Percentiles rank a stretch among this genome's conserved stretches.
These are phyloP conservation scores for Dalbergia oliveri DNA, from an alignment of 306 rosid species.

Conservation along the genomic window DNA sequence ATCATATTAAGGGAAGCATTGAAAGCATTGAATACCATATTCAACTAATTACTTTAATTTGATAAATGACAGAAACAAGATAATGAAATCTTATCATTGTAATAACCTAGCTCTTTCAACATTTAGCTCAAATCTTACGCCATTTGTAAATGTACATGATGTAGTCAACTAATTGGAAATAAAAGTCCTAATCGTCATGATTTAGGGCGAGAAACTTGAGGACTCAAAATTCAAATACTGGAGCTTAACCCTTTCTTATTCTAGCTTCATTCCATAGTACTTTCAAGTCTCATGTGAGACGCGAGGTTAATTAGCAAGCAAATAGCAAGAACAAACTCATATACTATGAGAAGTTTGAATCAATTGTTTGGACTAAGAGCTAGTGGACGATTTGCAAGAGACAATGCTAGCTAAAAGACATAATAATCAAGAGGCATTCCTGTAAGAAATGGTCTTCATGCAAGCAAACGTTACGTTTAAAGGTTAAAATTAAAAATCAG, in stretches of 20 bases:
- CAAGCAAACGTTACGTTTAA: slow-evolving; percentile 28
- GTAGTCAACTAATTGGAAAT: not conserved
- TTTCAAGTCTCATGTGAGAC: not conserved
- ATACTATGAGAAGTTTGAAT: not conserved
- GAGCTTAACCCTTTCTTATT: not conserved
- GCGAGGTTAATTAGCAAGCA: not conserved
- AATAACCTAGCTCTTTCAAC: not conserved
- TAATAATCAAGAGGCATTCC: slow-evolving; percentile 3
- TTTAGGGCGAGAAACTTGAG: not conserved
- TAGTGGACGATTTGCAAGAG: not conserved
- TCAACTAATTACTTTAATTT: not conserved
- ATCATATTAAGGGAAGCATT: not conserved
- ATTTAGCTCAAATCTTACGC: slow-evolving; percentile 11
- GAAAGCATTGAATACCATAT: not conserved
- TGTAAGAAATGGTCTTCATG: not conserved
- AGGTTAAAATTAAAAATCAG: not conserved
- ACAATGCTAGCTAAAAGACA: not conserved
- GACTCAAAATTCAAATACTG: not conserved
- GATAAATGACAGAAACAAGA: not conserved
- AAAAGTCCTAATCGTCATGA: not conserved
- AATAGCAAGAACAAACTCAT: not conserved
- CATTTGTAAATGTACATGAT: slow-evolving; percentile 6
- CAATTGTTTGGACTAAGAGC: not conserved
- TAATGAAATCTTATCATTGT: not conserved
- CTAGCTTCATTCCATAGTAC: not conserved